A percentile compares a stretch with the other conserved stretches of the same genome.
Conservation (phyloP, 1,284 basidiomycete species). For the Exobasidium cylindrosporum region DNA sequence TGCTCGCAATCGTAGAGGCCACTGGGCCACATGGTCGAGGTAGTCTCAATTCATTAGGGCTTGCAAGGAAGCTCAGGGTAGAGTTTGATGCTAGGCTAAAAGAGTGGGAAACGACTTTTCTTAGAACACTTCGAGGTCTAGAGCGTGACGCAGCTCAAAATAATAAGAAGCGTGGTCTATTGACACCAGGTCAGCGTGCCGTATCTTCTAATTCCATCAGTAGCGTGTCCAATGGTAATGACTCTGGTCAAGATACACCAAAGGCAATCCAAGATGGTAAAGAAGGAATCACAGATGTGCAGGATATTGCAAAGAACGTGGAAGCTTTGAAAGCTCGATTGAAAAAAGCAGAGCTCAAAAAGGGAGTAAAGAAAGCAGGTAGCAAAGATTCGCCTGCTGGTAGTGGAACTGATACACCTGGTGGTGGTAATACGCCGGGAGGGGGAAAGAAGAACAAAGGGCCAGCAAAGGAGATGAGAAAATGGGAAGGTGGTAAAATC, state of each 20-base stretch:
- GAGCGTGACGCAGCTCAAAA: constrained; percentile 68
- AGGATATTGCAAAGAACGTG: constrained; percentile 87
- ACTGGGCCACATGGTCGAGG: not conserved
- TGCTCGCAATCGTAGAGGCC: constrained; percentile 11
- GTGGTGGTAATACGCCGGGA: constrained; percentile 23
- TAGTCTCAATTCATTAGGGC: not conserved
- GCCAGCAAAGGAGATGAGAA: constrained; percentile 75
- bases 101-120: constrained; percentile 78
- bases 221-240: constrained; percentile 21
- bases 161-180: constrained; percentile 22
- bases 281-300: constrained; percentile 64
- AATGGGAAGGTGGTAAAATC: constrained; percentile 76
- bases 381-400: constrained; percentile 48
- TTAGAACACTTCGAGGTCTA: constrained; percentile 70
- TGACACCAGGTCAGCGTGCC: not conserved
- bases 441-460: constrained; percentile 60
- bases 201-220: constrained; percentile 14
- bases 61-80: constrained; percentile 27
- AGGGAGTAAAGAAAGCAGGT: constrained; percentile 59
- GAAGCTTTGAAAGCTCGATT: constrained; percentile 82
- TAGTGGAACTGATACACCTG: constrained; percentile 17
- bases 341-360: constrained; percentile 57
- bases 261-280: constrained; percentile 15
- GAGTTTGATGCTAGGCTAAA: constrained; percentile 71
- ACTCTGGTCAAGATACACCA: constrained; percentile 30